phyloP scores from a whole-genome alignment of 1,139 yeast genomes.

The Protomyces lactucae-debilis region DNA sequence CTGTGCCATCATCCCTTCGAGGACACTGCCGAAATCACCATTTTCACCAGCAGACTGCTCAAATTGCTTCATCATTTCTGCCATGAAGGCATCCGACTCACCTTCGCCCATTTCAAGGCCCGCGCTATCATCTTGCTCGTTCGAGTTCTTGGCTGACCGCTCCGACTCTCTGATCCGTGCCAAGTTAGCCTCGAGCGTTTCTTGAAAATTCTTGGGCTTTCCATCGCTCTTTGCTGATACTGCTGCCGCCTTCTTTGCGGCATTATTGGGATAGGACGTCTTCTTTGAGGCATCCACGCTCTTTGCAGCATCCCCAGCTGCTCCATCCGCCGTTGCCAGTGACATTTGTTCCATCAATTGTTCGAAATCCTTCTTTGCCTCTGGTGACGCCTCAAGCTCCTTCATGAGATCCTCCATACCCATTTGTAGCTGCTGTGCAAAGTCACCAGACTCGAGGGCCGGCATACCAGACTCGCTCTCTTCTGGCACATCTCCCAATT shows the following conservation, averaged over 20 bases:
- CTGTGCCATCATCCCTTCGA: slow-evolving; percentile 75
- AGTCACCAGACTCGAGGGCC: slow-evolving; percentile 38
- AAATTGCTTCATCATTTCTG: slow-evolving; percentile 53
- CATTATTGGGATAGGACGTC: slow-evolving; percentile 17
- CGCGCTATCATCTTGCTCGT: slow-evolving; percentile 52
- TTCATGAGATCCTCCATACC: slow-evolving; percentile 48
- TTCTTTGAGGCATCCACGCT: slow-evolving; percentile 21
- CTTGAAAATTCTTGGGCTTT: slow-evolving; percentile 49
- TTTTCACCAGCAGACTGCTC: slow-evolving; percentile 51
- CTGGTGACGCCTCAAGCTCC: slow-evolving; percentile 60
- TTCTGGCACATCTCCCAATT: not conserved
- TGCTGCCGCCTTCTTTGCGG: slow-evolving; percentile 27
- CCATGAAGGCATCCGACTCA: slow-evolving; percentile 41
- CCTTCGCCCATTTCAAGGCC: slow-evolving; percentile 38
- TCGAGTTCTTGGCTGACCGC: slow-evolving; percentile 59
- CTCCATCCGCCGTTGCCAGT: slow-evolving; percentile 36
- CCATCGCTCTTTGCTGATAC: slow-evolving; percentile 3
- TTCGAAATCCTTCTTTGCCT: slow-evolving; percentile 55
- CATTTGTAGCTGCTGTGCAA: slow-evolving; percentile 41
- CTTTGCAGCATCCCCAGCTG: slow-evolving; percentile 36
- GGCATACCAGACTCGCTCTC: slow-evolving; percentile 7
- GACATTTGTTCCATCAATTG: slow-evolving; percentile 49
- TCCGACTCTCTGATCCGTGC: slow-evolving; percentile 55
- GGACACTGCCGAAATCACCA: slow-evolving; percentile 56
- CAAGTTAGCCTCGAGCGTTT: slow-evolving; percentile 75